These are phyloP conservation scores for Ambrosia artemisiifolia DNA, from an alignment of 129 eudicot species.

Conservation along the genomic window DNA sequence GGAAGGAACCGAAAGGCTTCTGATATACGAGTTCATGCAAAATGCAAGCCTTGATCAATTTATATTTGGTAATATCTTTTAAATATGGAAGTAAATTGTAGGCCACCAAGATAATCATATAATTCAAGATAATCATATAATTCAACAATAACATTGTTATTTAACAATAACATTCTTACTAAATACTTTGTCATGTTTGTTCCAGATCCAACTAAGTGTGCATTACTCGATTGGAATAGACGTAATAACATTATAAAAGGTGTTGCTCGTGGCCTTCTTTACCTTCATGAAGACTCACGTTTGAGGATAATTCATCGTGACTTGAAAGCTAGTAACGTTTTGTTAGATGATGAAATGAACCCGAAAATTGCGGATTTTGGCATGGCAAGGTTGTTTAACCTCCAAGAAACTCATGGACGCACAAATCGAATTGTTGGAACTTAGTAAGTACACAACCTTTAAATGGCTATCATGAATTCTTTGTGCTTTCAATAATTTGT, in stretches of 20 bases:
- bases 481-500: too few relatives aligned
- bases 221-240: neutral
- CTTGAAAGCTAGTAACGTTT: constrained; percentile 43
- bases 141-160: too few relatives aligned
- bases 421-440: constrained; percentile 29
- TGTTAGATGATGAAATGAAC: constrained; percentile 36
- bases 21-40: neutral
- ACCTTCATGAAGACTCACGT: constrained; percentile 37
- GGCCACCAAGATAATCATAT: neutral
- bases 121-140: neutral
- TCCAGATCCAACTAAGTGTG: too few relatives aligned
- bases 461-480: neutral
- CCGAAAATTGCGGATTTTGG: constrained; percentile 53
- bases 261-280: neutral
- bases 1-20: neutral
- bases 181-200: neutral
- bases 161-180: neutral
- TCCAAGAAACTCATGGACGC: constrained; percentile 29
- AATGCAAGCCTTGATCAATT: neutral
- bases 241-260: neutral
- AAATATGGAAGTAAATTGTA: neutral
- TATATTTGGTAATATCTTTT: neutral
- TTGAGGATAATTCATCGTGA: constrained; percentile 40
- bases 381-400: constrained; percentile 32
- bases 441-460: constrained; percentile 21